Evolutionary conservation across 1,284 basidiomycete genomes (phyloP), one percentile per base, ranked within the genome.

Genomic region (Melampsora americana): DNA sequence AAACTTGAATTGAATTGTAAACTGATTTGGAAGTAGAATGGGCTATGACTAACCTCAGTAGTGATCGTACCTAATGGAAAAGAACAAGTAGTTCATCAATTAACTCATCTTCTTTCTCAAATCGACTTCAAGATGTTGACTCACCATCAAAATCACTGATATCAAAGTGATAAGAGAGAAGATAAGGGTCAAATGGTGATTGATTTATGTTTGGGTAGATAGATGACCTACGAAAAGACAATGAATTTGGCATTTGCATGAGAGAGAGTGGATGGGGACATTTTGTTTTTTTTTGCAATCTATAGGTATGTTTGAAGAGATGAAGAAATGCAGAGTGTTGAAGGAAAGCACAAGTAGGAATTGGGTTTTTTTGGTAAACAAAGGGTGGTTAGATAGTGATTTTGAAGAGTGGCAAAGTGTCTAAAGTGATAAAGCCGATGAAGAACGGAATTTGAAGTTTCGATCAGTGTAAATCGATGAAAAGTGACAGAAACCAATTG

Each of bases 131-230:
- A n/a, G 18, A 50, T 23, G 11, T 60, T 32, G 1, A 60, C 62
- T 35, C 20, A 74, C 71, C 71, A 66, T 74, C 71, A 66, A 74
- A 74, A 50, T 74, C 71, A 42, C 71, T 74, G 16, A 56, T 12
- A 18, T 16, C 23, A 44, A 39, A 46, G 18, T 44, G 23, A 74
- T 64, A 30, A 44, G 16, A 26, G 1, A 65, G 6, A 26, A 62
- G 20, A 30, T 48, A 44, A 26, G 69, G 39, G 12, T 26, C 14
- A n/a, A 9, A 16, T 42, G 2, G n/a, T 26, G 42, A n/a, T 23
- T 14, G 32, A 56, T 16, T 11, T 9, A 35, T 26, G 5, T 30
- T 46, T 3, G 14, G 39, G 16, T 42, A 42, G 39, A 42, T 9
- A 42, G 11, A 42, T 42, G 12, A 66, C 71, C 66, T 23, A 74